Conservation (phyloP, 2,329 filamentous ascomycete species). For the Eutypella sp. region DNA sequence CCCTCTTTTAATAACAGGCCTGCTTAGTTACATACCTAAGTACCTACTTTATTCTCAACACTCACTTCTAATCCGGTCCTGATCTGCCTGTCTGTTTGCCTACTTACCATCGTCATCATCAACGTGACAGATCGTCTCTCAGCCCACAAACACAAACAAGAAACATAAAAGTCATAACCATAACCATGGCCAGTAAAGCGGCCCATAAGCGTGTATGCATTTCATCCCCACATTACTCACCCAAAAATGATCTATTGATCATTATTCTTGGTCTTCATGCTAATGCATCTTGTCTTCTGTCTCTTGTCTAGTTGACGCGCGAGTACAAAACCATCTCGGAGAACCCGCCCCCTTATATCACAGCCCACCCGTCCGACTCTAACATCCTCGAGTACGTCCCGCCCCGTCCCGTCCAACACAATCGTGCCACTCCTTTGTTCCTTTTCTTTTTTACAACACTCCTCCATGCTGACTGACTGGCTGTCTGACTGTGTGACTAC, state of each 20-base stretch:
- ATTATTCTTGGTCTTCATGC: too few relatives aligned
- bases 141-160: too few relatives aligned
- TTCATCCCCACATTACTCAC: background rate
- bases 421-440: too few relatives aligned
- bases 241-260: conserved; percentile 1
- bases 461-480: too few relatives aligned
- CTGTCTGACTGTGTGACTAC: too few relatives aligned
- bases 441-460: too few relatives aligned
- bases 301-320: conserved; percentile 46
- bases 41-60: too few relatives aligned
- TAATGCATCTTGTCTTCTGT: conserved; percentile 20
- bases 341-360: conserved; percentile 84
- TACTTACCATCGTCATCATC: background rate
- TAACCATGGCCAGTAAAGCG: conserved; percentile 63
- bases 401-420: conserved; percentile 2
- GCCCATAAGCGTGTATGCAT: conserved; percentile 63
- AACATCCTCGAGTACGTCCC: conserved; percentile 78
- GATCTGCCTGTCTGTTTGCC: too few relatives aligned
- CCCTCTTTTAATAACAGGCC: too few relatives aligned
- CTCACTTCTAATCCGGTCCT: too few relatives aligned
- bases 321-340: conserved; percentile 59
- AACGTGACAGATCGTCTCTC: conserved; percentile 13
- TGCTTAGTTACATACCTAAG: too few relatives aligned
- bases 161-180: too few relatives aligned
- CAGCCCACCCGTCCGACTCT: conserved; percentile 80